These are phyloP conservation scores for Phialemonium atrogriseum DNA, from an alignment of 2,329 filamentous ascomycete species.

Conservation along the genomic window DNA sequence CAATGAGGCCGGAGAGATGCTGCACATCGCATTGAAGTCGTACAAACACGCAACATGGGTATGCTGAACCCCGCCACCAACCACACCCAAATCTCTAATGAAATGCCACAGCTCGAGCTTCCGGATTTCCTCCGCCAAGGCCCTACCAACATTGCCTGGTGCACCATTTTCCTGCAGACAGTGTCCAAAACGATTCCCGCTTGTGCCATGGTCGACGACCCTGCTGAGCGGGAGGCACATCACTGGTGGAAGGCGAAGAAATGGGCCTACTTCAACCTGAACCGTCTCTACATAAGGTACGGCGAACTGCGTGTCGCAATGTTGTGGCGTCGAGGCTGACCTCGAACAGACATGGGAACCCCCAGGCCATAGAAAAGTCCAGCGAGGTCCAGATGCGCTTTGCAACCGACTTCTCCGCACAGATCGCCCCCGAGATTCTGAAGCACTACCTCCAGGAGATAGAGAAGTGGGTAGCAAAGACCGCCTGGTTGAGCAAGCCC, in stretches of 20 bases:
- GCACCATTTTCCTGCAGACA: conserved; percentile 85
- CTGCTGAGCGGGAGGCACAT: conserved; percentile 81
- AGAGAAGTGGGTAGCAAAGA: conserved; percentile 95
- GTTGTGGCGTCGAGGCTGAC: conserved; percentile 16
- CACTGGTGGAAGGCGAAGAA: conserved; percentile 99
- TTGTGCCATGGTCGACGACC: conserved; percentile 67
- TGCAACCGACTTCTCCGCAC: conserved; percentile 82
- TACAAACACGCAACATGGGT: conserved; percentile 99
- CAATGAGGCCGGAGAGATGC: conserved; percentile 91
- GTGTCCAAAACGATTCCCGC: conserved; percentile 79
- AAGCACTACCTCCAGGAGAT: conserved; percentile 92
- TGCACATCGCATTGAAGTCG: conserved; percentile 88
- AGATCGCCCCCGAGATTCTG: conserved; percentile 90
- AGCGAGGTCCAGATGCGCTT: conserved; percentile 69
- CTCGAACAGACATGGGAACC: conserved; percentile 73
- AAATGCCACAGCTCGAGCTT: conserved; percentile 65
- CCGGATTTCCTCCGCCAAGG: conserved; percentile 69
- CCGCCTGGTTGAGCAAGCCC: conserved; percentile 88
- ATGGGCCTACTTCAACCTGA: conserved; percentile 97
- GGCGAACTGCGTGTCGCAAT: conserved; percentile 11
- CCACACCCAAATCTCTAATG: conserved; percentile 5
- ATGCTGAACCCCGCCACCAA: conserved; percentile 25
- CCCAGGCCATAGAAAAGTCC: conserved; percentile 63
- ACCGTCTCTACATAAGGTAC: conserved; percentile 86
- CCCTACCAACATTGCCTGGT: conserved; percentile 86